These are phyloP conservation scores for Sclerotinia sclerotiorum DNA, from an alignment of 2,329 filamentous ascomycete genomes.

Conservation along the genomic window DNA sequence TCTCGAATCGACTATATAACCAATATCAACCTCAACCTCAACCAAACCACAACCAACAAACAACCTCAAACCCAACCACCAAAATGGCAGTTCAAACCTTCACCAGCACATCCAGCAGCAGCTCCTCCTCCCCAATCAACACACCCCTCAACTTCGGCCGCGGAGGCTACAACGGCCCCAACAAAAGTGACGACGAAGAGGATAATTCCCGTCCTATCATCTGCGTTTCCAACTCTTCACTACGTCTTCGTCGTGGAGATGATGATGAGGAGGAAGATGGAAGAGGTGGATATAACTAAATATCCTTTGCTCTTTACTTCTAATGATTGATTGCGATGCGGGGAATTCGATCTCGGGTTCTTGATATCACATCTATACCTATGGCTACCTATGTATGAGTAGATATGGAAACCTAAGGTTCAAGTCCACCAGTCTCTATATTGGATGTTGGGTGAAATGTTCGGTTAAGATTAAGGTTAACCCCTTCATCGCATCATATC, in stretches of 20 bases:
- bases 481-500: no score
- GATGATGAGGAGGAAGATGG: slow-evolving; percentile 40
- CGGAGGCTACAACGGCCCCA: slow-evolving; percentile 35
- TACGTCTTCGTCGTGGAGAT: slow-evolving; percentile 27
- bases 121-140: slow-evolving; percentile 19
- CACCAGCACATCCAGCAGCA: slow-evolving; percentile 9
- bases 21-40: background rate
- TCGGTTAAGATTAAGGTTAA: no score
- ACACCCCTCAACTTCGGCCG: slow-evolving; percentile 30
- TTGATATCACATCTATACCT: no score
- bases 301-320: background rate
- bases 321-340: no score
- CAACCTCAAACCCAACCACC: background rate
- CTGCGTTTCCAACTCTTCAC: background rate
- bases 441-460: no score
- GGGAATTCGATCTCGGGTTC: no score
- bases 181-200: slow-evolving; percentile 23
- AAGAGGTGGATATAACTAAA: slow-evolving; percentile 38
- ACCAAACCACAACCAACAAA: slow-evolving; percentile 14
- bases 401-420: no score
- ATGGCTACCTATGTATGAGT: no score
- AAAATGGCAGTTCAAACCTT: slow-evolving; percentile 32
- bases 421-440: no score
- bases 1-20: background rate
- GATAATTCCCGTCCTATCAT: slow-evolving; percentile 22